Percentiles rank a stretch among this genome's conserved stretches.
Conservation (phyloP, 768 basidiomycete genomes). For the Termitomyces sp. region DNA sequence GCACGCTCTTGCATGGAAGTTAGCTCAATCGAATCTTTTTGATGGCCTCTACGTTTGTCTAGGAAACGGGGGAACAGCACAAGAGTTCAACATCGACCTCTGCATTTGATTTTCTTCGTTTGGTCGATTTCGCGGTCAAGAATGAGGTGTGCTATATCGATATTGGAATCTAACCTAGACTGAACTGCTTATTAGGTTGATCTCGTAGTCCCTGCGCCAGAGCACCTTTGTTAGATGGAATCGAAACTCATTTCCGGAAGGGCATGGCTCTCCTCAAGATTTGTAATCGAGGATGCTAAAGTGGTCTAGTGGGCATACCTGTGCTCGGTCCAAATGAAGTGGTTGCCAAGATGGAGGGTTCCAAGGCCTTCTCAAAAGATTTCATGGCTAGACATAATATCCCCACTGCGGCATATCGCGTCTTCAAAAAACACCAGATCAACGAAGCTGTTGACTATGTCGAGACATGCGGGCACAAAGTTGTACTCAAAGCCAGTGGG, state of each 20-base stretch:
- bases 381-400: constrained; percentile 94
- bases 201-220: constrained; percentile 91
- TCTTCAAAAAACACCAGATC: constrained; percentile 69
- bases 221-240: constrained; percentile 96
- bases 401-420: constrained; percentile 83
- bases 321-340: constrained; percentile 87
- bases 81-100: constrained; percentile 64
- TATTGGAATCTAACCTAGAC: not conserved
- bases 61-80: constrained; percentile 89
- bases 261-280: constrained; percentile 41
- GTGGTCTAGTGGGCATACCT: constrained; percentile 79
- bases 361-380: constrained; percentile 93
- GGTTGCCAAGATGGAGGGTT: constrained; percentile 96
- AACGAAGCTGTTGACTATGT: constrained; percentile 77
- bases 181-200: constrained; percentile 47
- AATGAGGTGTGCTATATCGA: constrained; percentile 50
- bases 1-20: constrained; percentile 92
- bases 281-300: constrained; percentile 5
- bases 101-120: constrained; percentile 55
- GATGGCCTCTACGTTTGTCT: constrained; percentile 85
- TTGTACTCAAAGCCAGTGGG: constrained; percentile 94
- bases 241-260: constrained; percentile 84
- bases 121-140: constrained; percentile 75
- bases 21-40: constrained; percentile 71
- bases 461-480: constrained; percentile 63